Percentiles rank a stretch among this genome's conserved stretches.
phyloP scores from a whole-genome alignment of 495 filamentous ascomycete species.

The Penicillium cosmopolitanum region DNA sequence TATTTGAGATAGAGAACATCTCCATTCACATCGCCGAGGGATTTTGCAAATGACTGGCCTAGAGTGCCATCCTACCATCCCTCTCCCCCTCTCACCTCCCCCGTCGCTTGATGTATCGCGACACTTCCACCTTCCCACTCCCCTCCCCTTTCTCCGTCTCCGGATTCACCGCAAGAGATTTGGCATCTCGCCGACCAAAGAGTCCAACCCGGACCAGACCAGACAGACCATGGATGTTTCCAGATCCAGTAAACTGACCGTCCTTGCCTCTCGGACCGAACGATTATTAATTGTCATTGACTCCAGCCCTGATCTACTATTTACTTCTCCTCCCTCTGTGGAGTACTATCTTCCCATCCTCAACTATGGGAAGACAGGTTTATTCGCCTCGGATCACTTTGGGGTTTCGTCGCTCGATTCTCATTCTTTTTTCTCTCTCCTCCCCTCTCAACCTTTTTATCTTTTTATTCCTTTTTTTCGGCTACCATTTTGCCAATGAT shows the following conservation, averaged over 20 bases:
- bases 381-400: background rate
- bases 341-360: background rate
- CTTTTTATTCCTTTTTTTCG: conserved; percentile 1
- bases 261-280: conserved; percentile 1
- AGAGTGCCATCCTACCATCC: too few relatives aligned
- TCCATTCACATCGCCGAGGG: too few relatives aligned
- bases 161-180: background rate
- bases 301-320: conserved; percentile 8
- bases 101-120: background rate
- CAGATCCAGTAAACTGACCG: conserved; percentile 10
- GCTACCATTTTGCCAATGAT: conserved; percentile 10
- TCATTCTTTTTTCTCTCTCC: conserved; percentile 2
- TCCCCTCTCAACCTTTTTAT: background rate
- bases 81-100: background rate
- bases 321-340: too few relatives aligned
- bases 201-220: background rate
- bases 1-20: conserved; percentile 39
- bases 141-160: background rate
- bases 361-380: background rate
- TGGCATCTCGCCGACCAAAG: background rate
- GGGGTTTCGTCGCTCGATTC: background rate
- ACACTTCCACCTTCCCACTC: background rate
- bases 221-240: conserved; percentile 1
- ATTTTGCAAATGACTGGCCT: too few relatives aligned
- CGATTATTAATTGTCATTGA: conserved; percentile 18